Base-by-base conservation (phyloP, 805 yeast genomes). In the Ogataea populi-albae region DNA sequence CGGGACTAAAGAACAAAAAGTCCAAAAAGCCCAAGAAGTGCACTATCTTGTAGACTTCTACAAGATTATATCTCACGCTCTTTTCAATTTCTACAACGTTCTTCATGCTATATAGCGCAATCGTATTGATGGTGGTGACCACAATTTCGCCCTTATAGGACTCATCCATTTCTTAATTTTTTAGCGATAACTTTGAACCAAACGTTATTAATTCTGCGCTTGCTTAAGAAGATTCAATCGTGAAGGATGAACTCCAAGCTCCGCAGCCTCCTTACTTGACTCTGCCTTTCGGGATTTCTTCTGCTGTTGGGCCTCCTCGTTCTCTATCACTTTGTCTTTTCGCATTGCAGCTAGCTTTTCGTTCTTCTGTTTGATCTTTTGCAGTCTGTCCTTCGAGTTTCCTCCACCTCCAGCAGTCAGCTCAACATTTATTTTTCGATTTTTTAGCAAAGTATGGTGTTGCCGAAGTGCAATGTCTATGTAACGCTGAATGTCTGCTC, bases 381-480 rank as follows among this genome's bases (percentile, higher is more conserved):
- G 71, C 30, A 76, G 50, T 53, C 94, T 66, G 26, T 66, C 70
- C 40, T 72, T 65, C 7, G 94, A 79, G 58, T 91, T 91, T 38
- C 97, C 97, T 31, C 98, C 98, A 26, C 98, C 98, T 38, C 98
- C 98, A 33, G 87, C 98, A 2, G 98, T 93, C 50, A 93, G 71
- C 59, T 93, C 98, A 23, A 93, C 97, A 55, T 93, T 93, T 54
- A 93, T 89, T 58, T 81, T 86, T 48, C 96, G 72, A 28, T 73
- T 71, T 38, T 76, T 71, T 45, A 91, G 57, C 7, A 66, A 51
- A 3, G 91, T 71, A 61, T 86, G 95, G 60, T 93, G 96, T 69
- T 85, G 74, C 45, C 82, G 69, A 49, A 93, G 68, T 0, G 97
- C 97, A 30, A 76, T 70, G 52, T 87, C 96, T 80, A 93, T 81